Base-by-base conservation (phyloP, 139 green algal genomes). In the Asterochloris sp. region DNA sequence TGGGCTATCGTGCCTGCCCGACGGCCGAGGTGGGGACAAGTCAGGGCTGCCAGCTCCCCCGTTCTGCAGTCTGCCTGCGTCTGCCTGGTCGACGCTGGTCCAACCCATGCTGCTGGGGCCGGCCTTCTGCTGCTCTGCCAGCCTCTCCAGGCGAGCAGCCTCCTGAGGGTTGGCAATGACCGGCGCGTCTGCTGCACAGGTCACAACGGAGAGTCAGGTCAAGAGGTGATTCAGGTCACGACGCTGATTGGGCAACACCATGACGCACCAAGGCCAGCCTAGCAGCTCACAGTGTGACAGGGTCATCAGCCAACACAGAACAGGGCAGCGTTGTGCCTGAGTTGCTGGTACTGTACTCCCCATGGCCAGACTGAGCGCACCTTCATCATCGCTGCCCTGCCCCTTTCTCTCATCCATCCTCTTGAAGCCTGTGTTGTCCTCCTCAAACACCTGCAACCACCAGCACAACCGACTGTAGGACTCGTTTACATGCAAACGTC, bases 81-180 rank as follows among this genome's bases (percentile, higher is more conserved):
- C 78, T 16, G 61, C 63, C 16, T 21, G 66, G 68, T 64, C 23
- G 38, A 77, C 13, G 78, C 62, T n/a, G 78, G 47, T 26, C 69
- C 26, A 26, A 63, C 54, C 54, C 77, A 81, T 64, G 77, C 64
- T 62, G 73, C 62, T 28, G 73, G 24, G 17, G 62, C 47, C 27
- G 16, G 71, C 26, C 12, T 76, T 73, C 68, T 89, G 90, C 87
- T 90, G 85, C 47, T 93, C 84, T 9, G 85, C 78, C 82, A 91
- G 85, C 47, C 81, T 75, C 84, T 78, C 82, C 13, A 91, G 74
- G 1, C 82, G 76, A 69, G 86, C 85, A 6, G 86, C 90, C 68
- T 96, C 93, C 74, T 93, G 91, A 1, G 83, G 76, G 69, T 96
- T 96, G 17, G 90, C 93, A 75, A 96, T 82, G 13, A 90, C 80